Evolutionary conservation across 177 flowering plant species (phyloP).

Genomic region (Vitis hybrid): DNA sequence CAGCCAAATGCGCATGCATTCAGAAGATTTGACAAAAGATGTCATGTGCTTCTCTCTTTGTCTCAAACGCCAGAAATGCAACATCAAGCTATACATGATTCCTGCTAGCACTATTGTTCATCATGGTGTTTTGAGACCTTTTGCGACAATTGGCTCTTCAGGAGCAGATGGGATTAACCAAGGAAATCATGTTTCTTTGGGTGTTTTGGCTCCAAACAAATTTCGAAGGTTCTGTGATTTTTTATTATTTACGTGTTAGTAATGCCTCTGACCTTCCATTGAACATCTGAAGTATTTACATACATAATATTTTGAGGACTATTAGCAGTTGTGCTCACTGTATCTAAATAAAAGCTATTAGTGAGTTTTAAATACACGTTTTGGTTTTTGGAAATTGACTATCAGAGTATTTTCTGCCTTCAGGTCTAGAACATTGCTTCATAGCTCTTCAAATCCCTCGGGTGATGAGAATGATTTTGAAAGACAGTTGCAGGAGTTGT

Average conservation of each 20-base stretch:
- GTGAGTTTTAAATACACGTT: too few relatives aligned
- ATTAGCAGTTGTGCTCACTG: neutral
- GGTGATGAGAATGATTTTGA: conserved; percentile 49
- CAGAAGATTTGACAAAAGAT: conserved; percentile 16
- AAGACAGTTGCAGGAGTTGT: conserved; percentile 63
- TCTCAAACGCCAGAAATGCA: conserved; percentile 18
- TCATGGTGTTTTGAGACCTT: conserved; percentile 13
- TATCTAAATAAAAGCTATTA: neutral
- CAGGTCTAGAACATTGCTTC: conserved; percentile 43
- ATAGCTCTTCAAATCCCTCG: conserved; percentile 26
- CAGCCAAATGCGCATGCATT: conserved; percentile 16
- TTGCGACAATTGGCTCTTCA: conserved; percentile 28
- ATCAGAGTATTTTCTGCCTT: conserved; percentile 16
- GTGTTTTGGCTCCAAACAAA: conserved; percentile 17
- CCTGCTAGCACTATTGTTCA: conserved; percentile 18
- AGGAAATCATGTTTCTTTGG: conserved; percentile 17
- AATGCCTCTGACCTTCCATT: neutral
- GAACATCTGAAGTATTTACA: too few relatives aligned
- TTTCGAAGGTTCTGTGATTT: conserved; percentile 27
- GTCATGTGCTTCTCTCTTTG: conserved; percentile 14
- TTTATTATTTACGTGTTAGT: neutral
- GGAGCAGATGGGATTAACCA: conserved; percentile 7
- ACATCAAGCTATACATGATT: conserved; percentile 29
- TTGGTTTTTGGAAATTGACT: conserved; percentile 13
- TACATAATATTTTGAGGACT: neutral